Conservation (phyloP, 768 basidiomycete genomes). For the Pleurotus eryngii region DNA sequence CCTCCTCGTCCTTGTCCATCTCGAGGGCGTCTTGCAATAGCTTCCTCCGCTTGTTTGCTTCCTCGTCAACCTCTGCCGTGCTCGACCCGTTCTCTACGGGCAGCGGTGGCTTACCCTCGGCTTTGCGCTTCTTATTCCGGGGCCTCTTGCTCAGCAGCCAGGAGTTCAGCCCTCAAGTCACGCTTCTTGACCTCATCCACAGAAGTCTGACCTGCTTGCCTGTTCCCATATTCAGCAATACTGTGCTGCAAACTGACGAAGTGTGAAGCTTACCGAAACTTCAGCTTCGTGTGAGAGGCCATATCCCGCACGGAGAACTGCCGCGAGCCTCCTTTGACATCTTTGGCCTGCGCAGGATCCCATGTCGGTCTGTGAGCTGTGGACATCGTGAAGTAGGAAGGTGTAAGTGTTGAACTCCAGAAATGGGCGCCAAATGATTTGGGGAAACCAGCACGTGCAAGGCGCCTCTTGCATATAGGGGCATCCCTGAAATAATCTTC, state of each 20-base stretch:
- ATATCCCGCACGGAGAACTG: slow-evolving; percentile 93
- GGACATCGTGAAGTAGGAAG: slow-evolving; percentile 50
- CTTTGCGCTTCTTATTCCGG: slow-evolving; percentile 88
- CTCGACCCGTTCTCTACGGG: slow-evolving; percentile 31
- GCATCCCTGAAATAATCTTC: no score
- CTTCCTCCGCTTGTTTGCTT: slow-evolving; percentile 80
- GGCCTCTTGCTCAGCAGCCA: slow-evolving; percentile 84
- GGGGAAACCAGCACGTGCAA: no score
- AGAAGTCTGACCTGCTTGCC: slow-evolving; percentile 90
- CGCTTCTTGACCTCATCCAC: slow-evolving; percentile 68
- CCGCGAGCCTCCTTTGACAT: slow-evolving; percentile 88
- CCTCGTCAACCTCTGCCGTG: slow-evolving; percentile 42
- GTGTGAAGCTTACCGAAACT: slow-evolving; percentile 71
- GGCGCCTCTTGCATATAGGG: no score
- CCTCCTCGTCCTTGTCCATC: slow-evolving; percentile 87
- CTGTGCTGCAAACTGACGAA: background rate
- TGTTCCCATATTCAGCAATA: slow-evolving; percentile 20
- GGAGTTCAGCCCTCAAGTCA: slow-evolving; percentile 81
- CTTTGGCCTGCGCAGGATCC: slow-evolving; percentile 93
- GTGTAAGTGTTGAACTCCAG: background rate
- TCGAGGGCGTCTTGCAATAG: slow-evolving; percentile 83
- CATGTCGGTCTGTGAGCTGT: slow-evolving; percentile 95
- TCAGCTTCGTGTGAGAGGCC: slow-evolving; percentile 95
- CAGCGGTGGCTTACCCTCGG: slow-evolving; percentile 65
- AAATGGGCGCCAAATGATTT: background rate